phyloP scores from a whole-genome alignment of 441 rosid genomes.

The Melastoma candidum region DNA sequence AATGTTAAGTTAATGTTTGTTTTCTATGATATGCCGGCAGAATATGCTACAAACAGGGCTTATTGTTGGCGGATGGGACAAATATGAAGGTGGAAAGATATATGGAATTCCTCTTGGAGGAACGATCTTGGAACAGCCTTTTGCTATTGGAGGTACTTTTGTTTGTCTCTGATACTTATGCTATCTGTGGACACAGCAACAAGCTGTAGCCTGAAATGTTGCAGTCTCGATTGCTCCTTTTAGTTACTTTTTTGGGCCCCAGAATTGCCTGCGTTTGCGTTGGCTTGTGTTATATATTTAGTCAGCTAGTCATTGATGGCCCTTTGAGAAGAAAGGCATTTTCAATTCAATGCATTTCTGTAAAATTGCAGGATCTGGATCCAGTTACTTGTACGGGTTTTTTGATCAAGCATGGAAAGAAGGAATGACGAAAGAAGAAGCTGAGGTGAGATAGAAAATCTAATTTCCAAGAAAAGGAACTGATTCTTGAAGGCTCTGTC shows the following conservation, averaged over 20 bases:
- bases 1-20: too few relatives aligned
- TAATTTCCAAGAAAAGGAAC: background rate
- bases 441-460: conserved; percentile 50
- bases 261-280: too few relatives aligned
- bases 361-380: conserved; percentile 69
- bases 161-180: too few relatives aligned
- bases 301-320: too few relatives aligned
- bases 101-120: conserved; percentile 97
- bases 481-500: too few relatives aligned
- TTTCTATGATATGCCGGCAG: conserved; percentile 24
- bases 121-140: conserved; percentile 86
- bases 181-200: too few relatives aligned
- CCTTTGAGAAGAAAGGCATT: too few relatives aligned
- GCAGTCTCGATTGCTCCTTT: too few relatives aligned
- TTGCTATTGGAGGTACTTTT: conserved; percentile 78
- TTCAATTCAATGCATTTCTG: too few relatives aligned
- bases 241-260: too few relatives aligned
- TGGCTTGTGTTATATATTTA: too few relatives aligned
- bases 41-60: conserved; percentile 82
- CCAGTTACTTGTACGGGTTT: conserved; percentile 89
- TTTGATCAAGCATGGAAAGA: conserved; percentile 97
- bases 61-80: conserved; percentile 98
- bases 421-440: conserved; percentile 92
- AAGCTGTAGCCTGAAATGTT: too few relatives aligned
- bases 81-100: conserved; percentile 87